A percentile compares a stretch with the other conserved stretches of the same genome.
These are phyloP conservation scores for Alternaria triticimaculans DNA, from an alignment of 2,329 filamentous ascomycete genomes.

Conservation along the genomic window DNA sequence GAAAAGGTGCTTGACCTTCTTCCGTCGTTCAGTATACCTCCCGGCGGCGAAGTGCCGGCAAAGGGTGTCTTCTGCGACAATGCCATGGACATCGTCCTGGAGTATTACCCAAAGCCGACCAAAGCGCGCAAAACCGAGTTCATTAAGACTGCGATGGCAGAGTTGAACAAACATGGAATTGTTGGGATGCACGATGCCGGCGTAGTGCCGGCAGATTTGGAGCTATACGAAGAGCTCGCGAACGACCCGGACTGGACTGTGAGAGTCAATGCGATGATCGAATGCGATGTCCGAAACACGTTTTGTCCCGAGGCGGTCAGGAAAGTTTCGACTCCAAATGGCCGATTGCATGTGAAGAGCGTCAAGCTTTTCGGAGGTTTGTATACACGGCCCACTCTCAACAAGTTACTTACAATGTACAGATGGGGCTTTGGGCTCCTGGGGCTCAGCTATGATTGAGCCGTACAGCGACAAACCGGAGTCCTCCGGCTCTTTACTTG, in stretches of 20 bases:
- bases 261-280: conserved; percentile 72
- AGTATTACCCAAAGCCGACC: conserved; percentile 64
- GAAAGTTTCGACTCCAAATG: conserved; percentile 54
- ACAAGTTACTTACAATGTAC: conserved; percentile 18
- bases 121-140: conserved; percentile 61
- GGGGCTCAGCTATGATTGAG: conserved; percentile 75
- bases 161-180: conserved; percentile 69
- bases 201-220: conserved; percentile 61
- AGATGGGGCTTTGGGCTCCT: conserved; percentile 74
- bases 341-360: conserved; percentile 64
- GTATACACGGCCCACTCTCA: conserved; percentile 11
- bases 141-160: conserved; percentile 66
- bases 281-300: conserved; percentile 69
- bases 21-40: conserved; percentile 61
- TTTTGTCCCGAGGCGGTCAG: conserved; percentile 64
- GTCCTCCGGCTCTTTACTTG: conserved; percentile 68
- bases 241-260: conserved; percentile 63
- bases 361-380: conserved; percentile 73
- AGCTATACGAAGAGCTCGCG: conserved; percentile 62
- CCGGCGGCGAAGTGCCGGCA: conserved; percentile 71
- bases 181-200: conserved; percentile 75
- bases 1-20: conserved; percentile 67
- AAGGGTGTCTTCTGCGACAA: conserved; percentile 77
- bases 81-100: conserved; percentile 68
- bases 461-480: conserved; percentile 70